These are phyloP conservation scores for Penicillium diatomitis DNA, from an alignment of 495 filamentous ascomycete species.

Conservation along the genomic window DNA sequence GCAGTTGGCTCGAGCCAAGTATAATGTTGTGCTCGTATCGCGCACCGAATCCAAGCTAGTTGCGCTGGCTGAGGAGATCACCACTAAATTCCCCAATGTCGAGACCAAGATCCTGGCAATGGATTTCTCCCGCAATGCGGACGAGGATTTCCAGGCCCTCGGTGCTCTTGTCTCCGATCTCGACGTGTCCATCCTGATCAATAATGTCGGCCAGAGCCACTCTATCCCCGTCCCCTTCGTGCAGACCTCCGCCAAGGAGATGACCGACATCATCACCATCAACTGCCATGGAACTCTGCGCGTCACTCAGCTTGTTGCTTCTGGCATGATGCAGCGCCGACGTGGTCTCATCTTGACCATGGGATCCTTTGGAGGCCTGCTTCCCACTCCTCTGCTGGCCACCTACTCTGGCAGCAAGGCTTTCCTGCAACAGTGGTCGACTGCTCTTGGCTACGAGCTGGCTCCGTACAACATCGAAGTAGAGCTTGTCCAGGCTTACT, in stretches of 20 bases:
- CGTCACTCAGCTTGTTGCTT: constrained; percentile 74
- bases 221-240: constrained; percentile 85
- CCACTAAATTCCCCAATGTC: constrained; percentile 50
- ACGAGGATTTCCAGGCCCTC: constrained; percentile 68
- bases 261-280: constrained; percentile 84
- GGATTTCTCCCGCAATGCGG: constrained; percentile 76
- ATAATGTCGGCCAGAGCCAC: constrained; percentile 95
- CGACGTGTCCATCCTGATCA: constrained; percentile 82
- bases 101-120: constrained; percentile 72
- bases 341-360: constrained; percentile 91
- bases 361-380: constrained; percentile 86
- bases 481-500: constrained; percentile 77
- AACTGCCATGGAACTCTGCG: constrained; percentile 86
- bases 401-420: constrained; percentile 98
- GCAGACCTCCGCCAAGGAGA: constrained; percentile 65
- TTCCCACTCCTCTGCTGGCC: constrained; percentile 86
- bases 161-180: constrained; percentile 55
- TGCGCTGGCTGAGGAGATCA: constrained; percentile 64
- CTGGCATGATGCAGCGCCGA: constrained; percentile 72
- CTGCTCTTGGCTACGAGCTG: constrained; percentile 74
- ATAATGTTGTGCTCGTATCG: constrained; percentile 88
- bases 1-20: constrained; percentile 83
- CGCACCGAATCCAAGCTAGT: constrained; percentile 87
- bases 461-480: constrained; percentile 71
- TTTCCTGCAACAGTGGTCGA: constrained; percentile 95